A percentile compares a stretch with the other conserved stretches of the same genome.
phyloP scores from a whole-genome alignment of 345 rosid species.

The Carallia brachiata region DNA sequence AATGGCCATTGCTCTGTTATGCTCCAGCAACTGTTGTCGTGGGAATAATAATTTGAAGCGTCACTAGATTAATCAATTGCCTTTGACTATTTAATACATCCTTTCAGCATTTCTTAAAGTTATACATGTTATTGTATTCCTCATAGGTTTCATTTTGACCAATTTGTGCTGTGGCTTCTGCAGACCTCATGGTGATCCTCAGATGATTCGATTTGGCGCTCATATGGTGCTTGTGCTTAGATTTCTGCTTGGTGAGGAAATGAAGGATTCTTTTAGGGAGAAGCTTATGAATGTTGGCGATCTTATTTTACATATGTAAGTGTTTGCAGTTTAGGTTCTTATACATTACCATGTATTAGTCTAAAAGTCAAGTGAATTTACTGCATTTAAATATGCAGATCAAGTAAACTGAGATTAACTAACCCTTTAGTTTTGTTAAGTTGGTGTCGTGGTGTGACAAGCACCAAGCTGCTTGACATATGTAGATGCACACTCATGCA shows the following conservation, averaged over 20 bases:
- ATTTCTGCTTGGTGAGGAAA: conserved; percentile 64
- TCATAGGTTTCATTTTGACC: conserved; percentile 14
- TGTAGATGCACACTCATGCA: neutral
- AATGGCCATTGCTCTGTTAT: neutral
- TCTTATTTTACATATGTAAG: conserved; percentile 87
- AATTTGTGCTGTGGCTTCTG: conserved; percentile 19
- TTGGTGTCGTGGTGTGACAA: neutral
- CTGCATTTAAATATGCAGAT: no score
- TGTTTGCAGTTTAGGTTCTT: conserved; percentile 1
- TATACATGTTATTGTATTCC: neutral
- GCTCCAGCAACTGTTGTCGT: neutral
- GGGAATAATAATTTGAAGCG: neutral
- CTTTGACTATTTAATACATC: neutral
- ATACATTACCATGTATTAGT: neutral
- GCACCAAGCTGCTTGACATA: neutral
- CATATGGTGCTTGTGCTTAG: conserved; percentile 94
- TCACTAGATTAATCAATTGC: neutral
- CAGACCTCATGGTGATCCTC: conserved; percentile 98
- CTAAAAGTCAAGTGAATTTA: neutral
- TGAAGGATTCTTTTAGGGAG: conserved; percentile 70
- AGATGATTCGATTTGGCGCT: conserved; percentile 94
- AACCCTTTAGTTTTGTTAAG: no score
- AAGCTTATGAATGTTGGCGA: conserved; percentile 90
- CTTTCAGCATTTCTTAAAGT: neutral
- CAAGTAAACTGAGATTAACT: no score